A percentile compares a stretch with the other conserved stretches of the same genome.
These are phyloP conservation scores for Haplosporangium sp. DNA, from an alignment of 371 early-diverging fungal genomes.

Conservation along the genomic window DNA sequence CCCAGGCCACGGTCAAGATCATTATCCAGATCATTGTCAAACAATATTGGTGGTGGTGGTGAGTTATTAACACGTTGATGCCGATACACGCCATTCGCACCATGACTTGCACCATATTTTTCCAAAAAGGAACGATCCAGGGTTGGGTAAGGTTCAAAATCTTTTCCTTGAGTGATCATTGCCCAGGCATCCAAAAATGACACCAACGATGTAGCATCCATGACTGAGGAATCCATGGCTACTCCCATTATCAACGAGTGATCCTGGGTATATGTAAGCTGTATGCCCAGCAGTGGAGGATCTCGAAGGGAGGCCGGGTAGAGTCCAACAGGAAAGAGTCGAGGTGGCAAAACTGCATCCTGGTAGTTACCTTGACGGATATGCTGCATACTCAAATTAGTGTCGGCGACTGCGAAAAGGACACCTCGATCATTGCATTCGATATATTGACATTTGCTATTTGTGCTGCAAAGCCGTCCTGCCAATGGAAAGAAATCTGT, in stretches of 20 bases:
- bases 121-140: constrained; percentile 39
- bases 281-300: constrained; percentile 44
- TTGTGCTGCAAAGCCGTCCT: constrained; percentile 36
- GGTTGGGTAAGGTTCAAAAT: constrained; percentile 42
- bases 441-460: constrained; percentile 23
- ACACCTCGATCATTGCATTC: constrained; percentile 55
- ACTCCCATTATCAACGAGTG: constrained; percentile 51
- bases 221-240: constrained; percentile 46
- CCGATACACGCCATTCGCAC: constrained; percentile 28
- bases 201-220: constrained; percentile 47
- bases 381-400: constrained; percentile 26
- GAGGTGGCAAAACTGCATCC: constrained; percentile 42
- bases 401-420: constrained; percentile 50
- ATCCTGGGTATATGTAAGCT: constrained; percentile 52
- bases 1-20: constrained; percentile 25
- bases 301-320: constrained; percentile 53
- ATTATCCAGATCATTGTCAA: constrained; percentile 37
- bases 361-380: constrained; percentile 44
- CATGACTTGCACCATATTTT: constrained; percentile 16
- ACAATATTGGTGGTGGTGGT: constrained; percentile 49
- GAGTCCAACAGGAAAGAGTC: constrained; percentile 49
- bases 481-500: constrained; percentile 52
- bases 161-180: constrained; percentile 51
- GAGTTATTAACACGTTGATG: constrained; percentile 51
- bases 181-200: constrained; percentile 56